Percentiles rank a stretch among this genome's conserved stretches.
phyloP scores from a whole-genome alignment of 352 stramenopile species.

The Nothophytophthora sp. region DNA sequence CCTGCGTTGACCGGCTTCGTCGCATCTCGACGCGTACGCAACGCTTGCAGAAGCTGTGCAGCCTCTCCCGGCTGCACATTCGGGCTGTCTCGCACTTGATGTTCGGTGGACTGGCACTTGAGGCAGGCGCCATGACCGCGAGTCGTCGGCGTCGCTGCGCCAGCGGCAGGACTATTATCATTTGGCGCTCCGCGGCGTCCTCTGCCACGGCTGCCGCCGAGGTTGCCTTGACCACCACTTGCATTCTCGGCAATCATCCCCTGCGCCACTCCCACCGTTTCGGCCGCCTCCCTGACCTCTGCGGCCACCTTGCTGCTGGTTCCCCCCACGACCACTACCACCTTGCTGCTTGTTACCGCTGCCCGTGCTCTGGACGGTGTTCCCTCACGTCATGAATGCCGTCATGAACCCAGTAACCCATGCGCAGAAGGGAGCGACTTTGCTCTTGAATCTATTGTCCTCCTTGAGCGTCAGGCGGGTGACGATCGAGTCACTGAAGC shows the following conservation, averaged over 20 bases:
- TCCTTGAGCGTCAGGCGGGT: conserved; percentile 2
- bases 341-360: background rate
- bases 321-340: background rate
- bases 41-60: background rate
- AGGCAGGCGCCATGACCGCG: background rate
- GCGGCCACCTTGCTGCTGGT: no score
- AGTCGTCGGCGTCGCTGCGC: no score
- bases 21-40: background rate
- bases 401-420: no score
- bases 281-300: background rate
- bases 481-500: background rate
- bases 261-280: background rate
- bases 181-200: background rate
- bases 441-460: conserved; percentile 3
- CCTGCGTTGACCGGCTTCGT: background rate
- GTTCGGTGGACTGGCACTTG: background rate
- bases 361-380: background rate
- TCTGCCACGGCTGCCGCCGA: no score
- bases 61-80: background rate
- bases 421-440: conserved; percentile 6
- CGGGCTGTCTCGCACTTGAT: background rate
- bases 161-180: no score
- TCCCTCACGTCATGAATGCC: conserved; percentile 3
- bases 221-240: no score
- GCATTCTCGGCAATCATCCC: no score